Evolutionary conservation across 2,329 filamentous ascomycete genomes (phyloP), one percentile per base, ranked within the genome.

Genomic region (Fusarium sterilihyphosum): DNA sequence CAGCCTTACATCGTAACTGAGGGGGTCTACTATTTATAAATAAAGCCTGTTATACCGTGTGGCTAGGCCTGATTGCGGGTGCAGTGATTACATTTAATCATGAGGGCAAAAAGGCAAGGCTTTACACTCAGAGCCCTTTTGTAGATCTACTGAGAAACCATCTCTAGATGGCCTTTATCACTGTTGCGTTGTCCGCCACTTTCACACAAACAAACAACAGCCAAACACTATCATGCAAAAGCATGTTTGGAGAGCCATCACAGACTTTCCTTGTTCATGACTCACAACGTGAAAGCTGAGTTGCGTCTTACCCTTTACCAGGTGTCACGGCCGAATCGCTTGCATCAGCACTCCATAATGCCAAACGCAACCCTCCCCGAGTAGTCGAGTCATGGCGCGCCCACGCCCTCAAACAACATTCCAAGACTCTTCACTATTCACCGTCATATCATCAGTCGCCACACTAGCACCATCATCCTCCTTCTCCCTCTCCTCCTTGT

Each of bases 101-200:
- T 37, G 3, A 16, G 4, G 0, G 6, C 2, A 6, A 13, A 24
- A 38, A 22, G 0, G 3, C 6, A 10, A 9, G 7, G 2, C 2
- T 12, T 29, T 13, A 9, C 38, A 26, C 26, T 22, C 52, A 54
- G 24, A 29, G 18, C 17, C 2, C 17, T 7, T 26, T 38, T 17
- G 14, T 5, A 8, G 2, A 7, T 2, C 8, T 16, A n/a, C 14
- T 7, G 6, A 11, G 2, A 18, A n/a, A 18, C 12, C 16, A 18
- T 40, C 20, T 41, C 24, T 31, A 20, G 29, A 41, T 18, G 16
- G 5, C 5, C 11, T 18, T 29, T 29, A 17, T 56, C 24, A 29
- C 35, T 41, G 4, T 7, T 8, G 5, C 14, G 3, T 10, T 5
- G 11, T 13, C 35, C 8, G 2, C 11, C 3, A 5, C 14, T 14